phyloP scores from a whole-genome alignment of 2,329 filamentous ascomycete species.

The Colletotrichum filicis region DNA sequence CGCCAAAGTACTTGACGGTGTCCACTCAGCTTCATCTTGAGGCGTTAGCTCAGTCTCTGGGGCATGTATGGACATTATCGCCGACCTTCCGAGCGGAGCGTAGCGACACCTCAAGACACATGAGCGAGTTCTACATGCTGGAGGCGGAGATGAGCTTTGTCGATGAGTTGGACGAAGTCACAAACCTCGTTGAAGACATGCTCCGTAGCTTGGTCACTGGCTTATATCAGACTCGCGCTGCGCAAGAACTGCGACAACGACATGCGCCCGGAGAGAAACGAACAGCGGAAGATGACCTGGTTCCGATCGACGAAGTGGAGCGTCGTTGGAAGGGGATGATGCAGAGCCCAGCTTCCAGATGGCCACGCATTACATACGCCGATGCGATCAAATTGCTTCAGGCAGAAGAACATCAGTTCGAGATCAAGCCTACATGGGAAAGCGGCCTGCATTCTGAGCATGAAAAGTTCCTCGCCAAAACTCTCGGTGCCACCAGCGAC shows the following conservation, averaged over 20 bases:
- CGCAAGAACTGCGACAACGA: conserved; percentile 53
- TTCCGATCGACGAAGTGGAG: conserved; percentile 63
- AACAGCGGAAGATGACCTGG: conserved; percentile 48
- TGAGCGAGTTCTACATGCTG: conserved; percentile 99
- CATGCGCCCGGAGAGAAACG: conserved; percentile 33
- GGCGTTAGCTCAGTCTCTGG: conserved; percentile 87
- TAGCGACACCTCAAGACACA: conserved; percentile 91
- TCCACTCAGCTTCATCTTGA: conserved; percentile 96
- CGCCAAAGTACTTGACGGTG: conserved; percentile 94
- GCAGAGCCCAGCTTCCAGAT: conserved; percentile 55
- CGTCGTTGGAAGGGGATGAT: conserved; percentile 79
- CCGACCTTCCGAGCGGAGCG: conserved; percentile 94
- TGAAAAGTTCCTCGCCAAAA: conserved; percentile 85
- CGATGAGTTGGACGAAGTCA: conserved; percentile 75
- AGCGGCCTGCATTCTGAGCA: conserved; percentile 88
- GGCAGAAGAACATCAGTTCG: conserved; percentile 70
- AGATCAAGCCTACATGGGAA: conserved; percentile 76
- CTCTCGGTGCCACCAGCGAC: conserved; percentile 63
- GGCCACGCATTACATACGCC: conserved; percentile 87
- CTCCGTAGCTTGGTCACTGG: conserved; percentile 64
- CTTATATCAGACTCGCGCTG: conserved; percentile 53
- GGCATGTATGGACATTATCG: conserved; percentile 92
- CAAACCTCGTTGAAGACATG: conserved; percentile 84
- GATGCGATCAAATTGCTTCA: conserved; percentile 78
- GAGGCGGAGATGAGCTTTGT: conserved; percentile 90